These are phyloP conservation scores for Chlamydomonas reinhardtii DNA, from an alignment of 163 green algal genomes.

Conservation along the genomic window DNA sequence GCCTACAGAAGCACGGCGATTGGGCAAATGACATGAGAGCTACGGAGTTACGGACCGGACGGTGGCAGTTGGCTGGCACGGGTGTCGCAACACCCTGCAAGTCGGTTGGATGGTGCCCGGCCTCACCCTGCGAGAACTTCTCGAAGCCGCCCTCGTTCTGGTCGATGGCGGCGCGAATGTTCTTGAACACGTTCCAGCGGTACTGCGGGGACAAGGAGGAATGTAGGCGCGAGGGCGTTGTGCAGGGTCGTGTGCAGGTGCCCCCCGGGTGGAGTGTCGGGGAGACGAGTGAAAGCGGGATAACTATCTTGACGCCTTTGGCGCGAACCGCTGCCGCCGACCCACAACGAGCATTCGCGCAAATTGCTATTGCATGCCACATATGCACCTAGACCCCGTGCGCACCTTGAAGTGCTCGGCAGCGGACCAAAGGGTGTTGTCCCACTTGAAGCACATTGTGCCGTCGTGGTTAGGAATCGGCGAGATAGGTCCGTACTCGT, in stretches of 20 bases:
- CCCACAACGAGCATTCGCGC: too few relatives aligned
- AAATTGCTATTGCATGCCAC: too few relatives aligned
- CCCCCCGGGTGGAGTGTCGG: too few relatives aligned
- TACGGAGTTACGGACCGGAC: neutral
- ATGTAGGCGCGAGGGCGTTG: too few relatives aligned
- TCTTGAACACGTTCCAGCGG: conserved; percentile 93
- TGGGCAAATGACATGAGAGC: neutral
- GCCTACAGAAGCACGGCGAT: conserved; percentile 58
- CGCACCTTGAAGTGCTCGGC: conserved; percentile 93
- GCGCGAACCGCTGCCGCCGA: too few relatives aligned
- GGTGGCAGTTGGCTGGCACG: too few relatives aligned
- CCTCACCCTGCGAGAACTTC: conserved; percentile 92
- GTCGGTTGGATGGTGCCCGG: too few relatives aligned
- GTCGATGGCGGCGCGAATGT: conserved; percentile 91
- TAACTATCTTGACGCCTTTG: too few relatives aligned
- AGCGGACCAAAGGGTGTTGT: conserved; percentile 90
- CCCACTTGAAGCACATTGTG: conserved; percentile 91
- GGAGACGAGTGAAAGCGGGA: too few relatives aligned
- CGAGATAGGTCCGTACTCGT: conserved; percentile 73
- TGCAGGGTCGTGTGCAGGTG: too few relatives aligned
- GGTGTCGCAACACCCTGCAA: too few relatives aligned
- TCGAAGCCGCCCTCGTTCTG: conserved; percentile 96
- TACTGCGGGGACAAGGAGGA: conserved; percentile 71
- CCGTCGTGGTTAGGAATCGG: conserved; percentile 89
- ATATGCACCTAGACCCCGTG: too few relatives aligned